Base-by-base conservation (phyloP, 1,284 basidiomycete genomes). In the Ganoderma sinense region DNA sequence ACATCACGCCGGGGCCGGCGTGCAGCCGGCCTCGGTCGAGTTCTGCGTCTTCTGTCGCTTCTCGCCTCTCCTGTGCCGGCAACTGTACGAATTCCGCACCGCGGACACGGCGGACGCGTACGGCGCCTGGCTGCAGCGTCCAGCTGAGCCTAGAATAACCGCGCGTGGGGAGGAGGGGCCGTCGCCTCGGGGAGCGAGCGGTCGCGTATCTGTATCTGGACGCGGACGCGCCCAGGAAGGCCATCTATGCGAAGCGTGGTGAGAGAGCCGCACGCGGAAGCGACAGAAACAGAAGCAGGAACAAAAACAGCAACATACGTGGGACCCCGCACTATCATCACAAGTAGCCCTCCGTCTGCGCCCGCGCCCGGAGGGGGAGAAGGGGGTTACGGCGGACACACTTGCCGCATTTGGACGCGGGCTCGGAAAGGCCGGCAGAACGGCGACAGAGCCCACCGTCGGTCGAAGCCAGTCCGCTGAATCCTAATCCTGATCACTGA, bases 111-210 rank as follows among this genome's bases (percentile, higher is more conserved):
- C 11, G 20, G 56, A 39, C 20, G 29, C 8, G 33, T 59, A 39
- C 56, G 33, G 33, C 56, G 20, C 33, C 33, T 59, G 56, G 56
- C n/a, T 23, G 56, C 8, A 18, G 39, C 31, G 56, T 59, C 56
- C 56, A 39, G 56, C n/a, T n/a, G n/a, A n/a, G n/a, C 56, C 56
- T 59, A 33, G 53, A 56, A 56, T 56, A 51, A 26, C 48, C 48
- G 48, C 48, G 29, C 13, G 56, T 59, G 33, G 56, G 33, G 33
- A 33, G 10, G 4, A 16, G 16, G 56, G 20, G 31, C 36, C 36
- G 36, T 36, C 36, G 6, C 36, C 36, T 36, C 36, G 36, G 36
- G 36, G 36, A 36, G 36, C 36, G 36, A 36, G 36, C 36, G 36
- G 36, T 10, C 6, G 36, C 36, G 36, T 36, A 7, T 7, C n/a